A percentile compares a stretch with the other conserved stretches of the same genome.
phyloP scores from a whole-genome alignment of 768 basidiomycete genomes.

The Neoboletus magnificus region DNA sequence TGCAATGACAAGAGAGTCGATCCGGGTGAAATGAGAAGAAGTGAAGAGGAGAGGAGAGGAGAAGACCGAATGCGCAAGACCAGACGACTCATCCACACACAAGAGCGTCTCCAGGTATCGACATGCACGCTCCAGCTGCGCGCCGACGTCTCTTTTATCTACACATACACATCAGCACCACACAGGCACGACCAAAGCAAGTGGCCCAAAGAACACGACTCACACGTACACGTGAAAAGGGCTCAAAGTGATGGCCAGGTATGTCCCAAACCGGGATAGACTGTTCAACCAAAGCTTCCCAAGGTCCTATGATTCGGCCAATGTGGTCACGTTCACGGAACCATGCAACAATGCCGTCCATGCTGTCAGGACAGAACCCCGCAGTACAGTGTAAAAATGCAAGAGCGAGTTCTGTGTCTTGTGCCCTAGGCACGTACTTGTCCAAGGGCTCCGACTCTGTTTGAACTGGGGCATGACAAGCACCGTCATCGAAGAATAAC shows the following conservation, averaged over 20 bases:
- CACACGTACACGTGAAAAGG: slow-evolving; percentile 53
- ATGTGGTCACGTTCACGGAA: slow-evolving; percentile 44
- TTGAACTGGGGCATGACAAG: too few relatives aligned
- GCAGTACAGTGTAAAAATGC: slow-evolving; percentile 54
- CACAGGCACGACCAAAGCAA: neutral
- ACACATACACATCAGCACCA: neutral
- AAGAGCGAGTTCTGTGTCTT: slow-evolving; percentile 33
- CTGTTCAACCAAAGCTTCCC: slow-evolving; percentile 43
- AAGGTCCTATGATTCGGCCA: slow-evolving; percentile 35
- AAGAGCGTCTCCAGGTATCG: slow-evolving; percentile 3
- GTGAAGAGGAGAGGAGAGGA: too few relatives aligned
- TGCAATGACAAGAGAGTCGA: neutral
- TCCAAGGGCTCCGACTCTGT: too few relatives aligned
- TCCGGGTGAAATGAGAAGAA: too few relatives aligned
- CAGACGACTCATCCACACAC: neutral
- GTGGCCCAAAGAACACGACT: slow-evolving; percentile 21
- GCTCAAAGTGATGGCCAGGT: slow-evolving; percentile 64
- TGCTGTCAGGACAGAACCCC: slow-evolving; percentile 36
- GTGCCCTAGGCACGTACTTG: slow-evolving; percentile 42
- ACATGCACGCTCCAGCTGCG: slow-evolving; percentile 23
- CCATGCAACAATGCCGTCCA: slow-evolving; percentile 46
- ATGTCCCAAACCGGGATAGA: slow-evolving; percentile 48
- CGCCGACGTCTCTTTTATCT: slow-evolving; percentile 24
- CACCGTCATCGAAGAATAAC: too few relatives aligned
- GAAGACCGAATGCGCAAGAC: too few relatives aligned